A percentile compares a stretch with the other conserved stretches of the same genome.
These are phyloP conservation scores for Marsdenia floribunda DNA, from an alignment of 257 asterid species.

Conservation along the genomic window DNA sequence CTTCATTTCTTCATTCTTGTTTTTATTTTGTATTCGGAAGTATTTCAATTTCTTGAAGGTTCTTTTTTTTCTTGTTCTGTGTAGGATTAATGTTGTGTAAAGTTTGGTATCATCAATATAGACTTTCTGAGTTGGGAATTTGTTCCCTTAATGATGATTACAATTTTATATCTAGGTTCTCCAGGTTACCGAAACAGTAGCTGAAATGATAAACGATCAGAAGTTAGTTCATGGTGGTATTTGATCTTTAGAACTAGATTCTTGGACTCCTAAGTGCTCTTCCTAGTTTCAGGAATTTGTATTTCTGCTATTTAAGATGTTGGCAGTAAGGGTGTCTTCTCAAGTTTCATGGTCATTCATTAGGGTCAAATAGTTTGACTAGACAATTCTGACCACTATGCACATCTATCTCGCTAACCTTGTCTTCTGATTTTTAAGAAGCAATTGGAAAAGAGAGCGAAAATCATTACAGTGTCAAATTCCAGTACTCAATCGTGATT, in stretches of 20 bases:
- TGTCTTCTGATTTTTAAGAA: neutral
- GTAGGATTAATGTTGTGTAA: neutral
- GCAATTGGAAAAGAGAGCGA: neutral
- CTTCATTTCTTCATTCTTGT: neutral
- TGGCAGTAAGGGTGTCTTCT: neutral
- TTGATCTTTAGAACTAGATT: conserved; percentile 7
- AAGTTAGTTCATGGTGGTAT: neutral
- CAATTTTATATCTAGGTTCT: neutral
- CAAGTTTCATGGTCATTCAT: neutral
- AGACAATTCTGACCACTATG: neutral
- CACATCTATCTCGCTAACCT: neutral
- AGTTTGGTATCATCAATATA: neutral
- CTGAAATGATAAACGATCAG: neutral
- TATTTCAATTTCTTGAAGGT: neutral
- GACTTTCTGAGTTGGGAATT: neutral
- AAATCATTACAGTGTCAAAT: neutral
- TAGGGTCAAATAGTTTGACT: neutral
- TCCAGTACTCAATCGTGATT: neutral
- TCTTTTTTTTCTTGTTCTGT: neutral
- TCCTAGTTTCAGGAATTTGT: neutral
- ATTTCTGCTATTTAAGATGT: neutral
- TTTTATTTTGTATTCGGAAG: neutral
- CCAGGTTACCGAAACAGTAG: neutral
- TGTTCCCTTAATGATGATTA: neutral
- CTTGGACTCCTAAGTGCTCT: neutral